Conservation (phyloP, 1,284 basidiomycete genomes). For the Apiotrichum gracile region DNA sequence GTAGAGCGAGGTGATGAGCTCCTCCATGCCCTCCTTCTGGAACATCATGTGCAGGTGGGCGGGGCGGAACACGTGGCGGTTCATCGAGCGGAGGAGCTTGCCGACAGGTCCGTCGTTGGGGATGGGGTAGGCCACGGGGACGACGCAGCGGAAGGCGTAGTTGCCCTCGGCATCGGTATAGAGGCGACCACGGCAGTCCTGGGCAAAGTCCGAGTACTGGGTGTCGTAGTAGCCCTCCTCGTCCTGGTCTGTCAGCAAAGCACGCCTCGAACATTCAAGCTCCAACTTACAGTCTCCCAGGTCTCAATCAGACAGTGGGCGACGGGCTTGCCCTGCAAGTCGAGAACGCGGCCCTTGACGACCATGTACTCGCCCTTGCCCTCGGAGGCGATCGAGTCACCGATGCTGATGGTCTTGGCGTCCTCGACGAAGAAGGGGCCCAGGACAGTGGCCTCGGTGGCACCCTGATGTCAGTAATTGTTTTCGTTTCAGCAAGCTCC, state of each 20-base stretch:
- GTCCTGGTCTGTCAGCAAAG: conserved; percentile 35
- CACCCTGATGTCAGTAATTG: conserved; percentile 39
- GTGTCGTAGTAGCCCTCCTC: conserved; percentile 57
- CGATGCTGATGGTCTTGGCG: conserved; percentile 54
- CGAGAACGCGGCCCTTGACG: conserved; percentile 63
- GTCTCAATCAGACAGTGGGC: conserved; percentile 65
- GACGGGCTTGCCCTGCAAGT: conserved; percentile 63
- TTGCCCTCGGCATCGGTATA: conserved; percentile 59
- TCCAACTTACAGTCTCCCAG: conserved; percentile 64
- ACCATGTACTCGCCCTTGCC: conserved; percentile 77
- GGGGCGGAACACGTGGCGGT: conserved; percentile 70
- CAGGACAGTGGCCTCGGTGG: conserved; percentile 69
- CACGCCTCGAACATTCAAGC: too few relatives aligned
- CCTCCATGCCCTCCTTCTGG: conserved; percentile 60
- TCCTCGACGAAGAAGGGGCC: conserved; percentile 82
- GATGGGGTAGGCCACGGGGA: conserved; percentile 73
- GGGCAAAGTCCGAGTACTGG: conserved; percentile 56
- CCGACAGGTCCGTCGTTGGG: conserved; percentile 75
- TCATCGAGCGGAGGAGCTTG: conserved; percentile 55
- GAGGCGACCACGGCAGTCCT: conserved; percentile 73
- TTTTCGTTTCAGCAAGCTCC: too few relatives aligned
- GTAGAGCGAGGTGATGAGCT: conserved; percentile 68
- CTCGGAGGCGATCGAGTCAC: conserved; percentile 67
- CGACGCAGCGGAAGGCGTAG: conserved; percentile 67
- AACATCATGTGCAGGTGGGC: conserved; percentile 72